Evolutionary conservation across 169 alveolate species (phyloP).

Genomic region (Babesia ovis): DNA sequence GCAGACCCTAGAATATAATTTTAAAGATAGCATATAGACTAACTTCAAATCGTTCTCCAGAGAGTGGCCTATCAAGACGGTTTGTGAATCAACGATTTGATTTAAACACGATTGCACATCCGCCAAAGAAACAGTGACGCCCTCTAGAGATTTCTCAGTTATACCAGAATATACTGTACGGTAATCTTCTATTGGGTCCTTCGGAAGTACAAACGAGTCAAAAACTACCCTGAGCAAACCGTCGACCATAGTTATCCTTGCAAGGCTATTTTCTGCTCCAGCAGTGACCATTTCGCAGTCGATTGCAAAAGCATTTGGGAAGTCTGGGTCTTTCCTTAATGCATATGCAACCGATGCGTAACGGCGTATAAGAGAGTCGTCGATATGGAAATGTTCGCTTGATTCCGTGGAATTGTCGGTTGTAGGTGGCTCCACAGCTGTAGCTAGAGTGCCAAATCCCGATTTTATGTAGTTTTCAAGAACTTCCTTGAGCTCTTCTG

Average conservation of each 20-base stretch:
- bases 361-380: neutral
- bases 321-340: conserved; percentile 26
- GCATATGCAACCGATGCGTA: conserved; percentile 9
- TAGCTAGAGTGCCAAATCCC: neutral
- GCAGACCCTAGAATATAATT: conserved; percentile 31
- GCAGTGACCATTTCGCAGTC: conserved; percentile 75
- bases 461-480: neutral
- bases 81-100: conserved; percentile 47
- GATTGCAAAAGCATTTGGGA: conserved; percentile 56
- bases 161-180: conserved; percentile 71
- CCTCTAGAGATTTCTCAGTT: conserved; percentile 50
- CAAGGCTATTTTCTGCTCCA: conserved; percentile 37
- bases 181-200: conserved; percentile 50
- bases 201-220: conserved; percentile 68
- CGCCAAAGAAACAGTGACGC: conserved; percentile 48
- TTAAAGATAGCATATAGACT: neutral
- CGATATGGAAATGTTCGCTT: no score
- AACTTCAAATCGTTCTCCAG: conserved; percentile 60
- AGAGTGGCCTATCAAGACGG: conserved; percentile 69
- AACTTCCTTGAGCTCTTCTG: neutral
- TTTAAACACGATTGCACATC: conserved; percentile 57
- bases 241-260: conserved; percentile 68
- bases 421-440: neutral
- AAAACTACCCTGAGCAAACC: conserved; percentile 56
- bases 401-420: neutral